A percentile compares a stretch with the other conserved stretches of the same genome.
Evolutionary conservation across 2,329 filamentous ascomycete genomes (phyloP).

Genomic region (Exophiala sideris): DNA sequence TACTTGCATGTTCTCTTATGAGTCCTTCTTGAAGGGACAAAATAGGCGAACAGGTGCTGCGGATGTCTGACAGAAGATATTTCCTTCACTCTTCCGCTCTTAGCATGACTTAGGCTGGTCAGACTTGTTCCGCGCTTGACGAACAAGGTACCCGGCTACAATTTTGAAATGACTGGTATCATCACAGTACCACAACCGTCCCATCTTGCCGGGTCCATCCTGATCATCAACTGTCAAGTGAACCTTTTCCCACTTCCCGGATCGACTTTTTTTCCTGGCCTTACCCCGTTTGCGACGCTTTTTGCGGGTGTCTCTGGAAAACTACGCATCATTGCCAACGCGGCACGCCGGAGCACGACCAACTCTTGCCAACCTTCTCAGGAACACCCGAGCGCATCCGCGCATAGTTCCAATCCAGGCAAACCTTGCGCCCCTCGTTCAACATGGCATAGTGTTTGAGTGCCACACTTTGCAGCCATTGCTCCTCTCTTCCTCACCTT

Average conservation of each 20-base stretch:
- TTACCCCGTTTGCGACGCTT: too few relatives aligned
- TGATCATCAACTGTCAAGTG: not conserved
- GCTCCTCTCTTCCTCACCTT: not conserved
- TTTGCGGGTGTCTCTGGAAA: too few relatives aligned
- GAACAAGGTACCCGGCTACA: not conserved
- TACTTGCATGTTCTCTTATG: too few relatives aligned
- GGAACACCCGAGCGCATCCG: conserved; percentile 2
- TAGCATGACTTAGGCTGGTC: too few relatives aligned
- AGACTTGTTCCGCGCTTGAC: too few relatives aligned
- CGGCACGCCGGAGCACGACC: not conserved
- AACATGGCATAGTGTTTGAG: not conserved
- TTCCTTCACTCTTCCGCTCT: not conserved
- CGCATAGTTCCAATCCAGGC: not conserved
- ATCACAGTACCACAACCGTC: not conserved
- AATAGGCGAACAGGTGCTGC: too few relatives aligned
- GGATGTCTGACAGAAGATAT: not conserved
- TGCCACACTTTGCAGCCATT: not conserved
- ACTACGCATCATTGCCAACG: not conserved
- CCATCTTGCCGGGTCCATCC: not conserved
- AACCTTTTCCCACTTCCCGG: too few relatives aligned
- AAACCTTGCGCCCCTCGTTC: not conserved
- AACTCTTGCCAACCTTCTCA: not conserved
- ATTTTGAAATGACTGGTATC: not conserved
- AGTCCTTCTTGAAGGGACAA: too few relatives aligned
- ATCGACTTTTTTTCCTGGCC: too few relatives aligned